Base-by-base conservation (phyloP, 2,329 filamentous ascomycete species). In the Endocalyx cinctus region DNA sequence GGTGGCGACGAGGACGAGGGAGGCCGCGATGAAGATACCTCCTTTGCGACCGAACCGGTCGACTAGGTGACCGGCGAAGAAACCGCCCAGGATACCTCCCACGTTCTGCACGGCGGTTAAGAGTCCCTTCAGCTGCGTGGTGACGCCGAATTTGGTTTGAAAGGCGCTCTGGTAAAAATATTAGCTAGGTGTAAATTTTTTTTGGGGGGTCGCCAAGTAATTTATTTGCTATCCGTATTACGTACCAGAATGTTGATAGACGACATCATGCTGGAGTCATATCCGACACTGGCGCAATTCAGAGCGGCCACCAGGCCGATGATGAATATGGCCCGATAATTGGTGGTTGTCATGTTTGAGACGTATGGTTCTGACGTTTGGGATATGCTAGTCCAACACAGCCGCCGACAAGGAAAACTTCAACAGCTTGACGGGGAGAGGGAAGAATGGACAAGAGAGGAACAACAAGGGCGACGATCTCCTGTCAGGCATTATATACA, bases 261-360 rank as follows among this genome's bases (percentile, higher is more conserved):
- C 12, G 14, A 17, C 31, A 33, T 33, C 31, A 33, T 33, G 15
- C 23, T 27, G 12, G 23, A 18, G 23, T 33, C 31, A 19, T 33
- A 33, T 17, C 31, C 31, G 10, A 33, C 31, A 20, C 31, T 33
- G 20, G 31, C 31, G 25, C 31, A 33, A 27, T 33, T 33, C 14
- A 33, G 31, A 15, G 31, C 31, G 20, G 31, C 31, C 13, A 33
- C 17, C 10, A 33, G 25, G 23, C 31, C 20, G 25, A 33, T 20
- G 10, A 33, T 17, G 15, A 33, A 19, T 16, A 33, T 26, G 5
- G 25, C n/a, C n/a, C 25, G 25, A 26, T 14, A 13, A 26, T 13
- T 26, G 5, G n/a, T n/a, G n/a, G n/a, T n/a, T n/a, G n/a, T n/a
- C n/a, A n/a, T n/a, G n/a, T n/a, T n/a, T n/a, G n/a, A n/a, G n/a